Evolutionary conservation across 305 asterid species (phyloP).

Genomic region (Fraxinus ornus): DNA sequence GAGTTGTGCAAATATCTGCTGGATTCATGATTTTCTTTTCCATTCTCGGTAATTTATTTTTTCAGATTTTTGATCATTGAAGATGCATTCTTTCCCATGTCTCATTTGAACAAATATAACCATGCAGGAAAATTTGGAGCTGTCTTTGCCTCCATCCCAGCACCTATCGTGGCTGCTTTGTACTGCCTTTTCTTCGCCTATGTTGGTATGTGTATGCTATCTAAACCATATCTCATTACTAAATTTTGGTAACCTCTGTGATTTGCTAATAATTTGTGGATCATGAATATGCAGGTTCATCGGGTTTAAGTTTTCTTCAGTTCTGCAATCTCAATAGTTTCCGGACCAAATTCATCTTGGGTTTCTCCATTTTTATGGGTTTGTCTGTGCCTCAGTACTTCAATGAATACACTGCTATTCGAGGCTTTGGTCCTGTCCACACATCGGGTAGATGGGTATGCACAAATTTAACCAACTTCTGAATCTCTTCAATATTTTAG

Average conservation of each 20-base stretch:
- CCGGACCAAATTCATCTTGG: slow-evolving; percentile 46
- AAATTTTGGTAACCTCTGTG: neutral
- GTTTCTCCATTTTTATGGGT: slow-evolving; percentile 46
- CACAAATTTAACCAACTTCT: neutral
- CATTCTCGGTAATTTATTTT: slow-evolving; percentile 30
- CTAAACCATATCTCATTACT: neutral
- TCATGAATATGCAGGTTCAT: slow-evolving; percentile 32
- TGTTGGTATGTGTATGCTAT: slow-evolving; percentile 35
- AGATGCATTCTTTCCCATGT: neutral
- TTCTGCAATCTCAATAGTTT: slow-evolving; percentile 51
- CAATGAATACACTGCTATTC: slow-evolving; percentile 45
- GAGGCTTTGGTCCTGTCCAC: slow-evolving; percentile 47
- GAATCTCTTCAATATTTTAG: neutral
- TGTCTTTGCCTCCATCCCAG: slow-evolving; percentile 51
- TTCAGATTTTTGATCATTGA: neutral
- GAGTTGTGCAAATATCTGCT: slow-evolving; percentile 49
- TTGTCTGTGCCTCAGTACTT: slow-evolving; percentile 53
- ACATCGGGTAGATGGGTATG: slow-evolving; percentile 49
- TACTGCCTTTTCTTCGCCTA: slow-evolving; percentile 46
- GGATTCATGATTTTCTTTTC: slow-evolving; percentile 55
- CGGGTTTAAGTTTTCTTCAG: slow-evolving; percentile 47
- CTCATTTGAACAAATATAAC: neutral
- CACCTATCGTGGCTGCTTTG: slow-evolving; percentile 45
- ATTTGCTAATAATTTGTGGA: neutral
- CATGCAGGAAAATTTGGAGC: slow-evolving; percentile 53